Conservation (phyloP, 495 filamentous ascomycete genomes). For the Neurospora sp. region DNA sequence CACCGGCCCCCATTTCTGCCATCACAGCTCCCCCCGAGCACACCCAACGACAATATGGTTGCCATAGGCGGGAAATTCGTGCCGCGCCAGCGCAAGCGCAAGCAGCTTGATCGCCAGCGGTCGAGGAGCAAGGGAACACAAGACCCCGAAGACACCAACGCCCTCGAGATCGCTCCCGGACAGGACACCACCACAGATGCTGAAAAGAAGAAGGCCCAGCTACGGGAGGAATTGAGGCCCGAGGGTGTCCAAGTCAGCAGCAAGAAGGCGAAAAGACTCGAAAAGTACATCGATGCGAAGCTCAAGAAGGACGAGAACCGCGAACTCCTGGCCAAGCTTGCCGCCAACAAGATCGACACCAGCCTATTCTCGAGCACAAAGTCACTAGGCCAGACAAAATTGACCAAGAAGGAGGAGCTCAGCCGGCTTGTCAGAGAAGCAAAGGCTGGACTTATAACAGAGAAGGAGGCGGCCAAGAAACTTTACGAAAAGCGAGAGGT, state of each 20-base stretch:
- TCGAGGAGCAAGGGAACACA: slow-evolving; percentile 31
- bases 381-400: slow-evolving; percentile 55
- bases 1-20: background rate
- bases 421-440: slow-evolving; percentile 48
- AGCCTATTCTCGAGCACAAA: slow-evolving; percentile 65
- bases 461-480: slow-evolving; percentile 25
- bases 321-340: slow-evolving; percentile 72
- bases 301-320: slow-evolving; percentile 88
- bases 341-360: slow-evolving; percentile 69
- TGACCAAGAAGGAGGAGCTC: slow-evolving; percentile 57
- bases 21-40: background rate
- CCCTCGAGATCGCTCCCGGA: slow-evolving; percentile 55
- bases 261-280: slow-evolving; percentile 89
- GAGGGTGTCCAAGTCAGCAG: slow-evolving; percentile 67
- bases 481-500: slow-evolving; percentile 23
- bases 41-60: slow-evolving; percentile 17
- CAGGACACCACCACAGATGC: slow-evolving; percentile 46
- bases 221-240: slow-evolving; percentile 53
- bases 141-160: slow-evolving; percentile 47
- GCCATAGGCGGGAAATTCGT: slow-evolving; percentile 58
- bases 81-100: slow-evolving; percentile 73
- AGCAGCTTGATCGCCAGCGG: slow-evolving; percentile 44
- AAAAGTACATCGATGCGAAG: slow-evolving; percentile 97
- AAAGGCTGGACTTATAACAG: slow-evolving; percentile 45
- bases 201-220: slow-evolving; percentile 50